Conservation (phyloP, 1,284 basidiomycete genomes). For the Lignosus rhinocerotis region DNA sequence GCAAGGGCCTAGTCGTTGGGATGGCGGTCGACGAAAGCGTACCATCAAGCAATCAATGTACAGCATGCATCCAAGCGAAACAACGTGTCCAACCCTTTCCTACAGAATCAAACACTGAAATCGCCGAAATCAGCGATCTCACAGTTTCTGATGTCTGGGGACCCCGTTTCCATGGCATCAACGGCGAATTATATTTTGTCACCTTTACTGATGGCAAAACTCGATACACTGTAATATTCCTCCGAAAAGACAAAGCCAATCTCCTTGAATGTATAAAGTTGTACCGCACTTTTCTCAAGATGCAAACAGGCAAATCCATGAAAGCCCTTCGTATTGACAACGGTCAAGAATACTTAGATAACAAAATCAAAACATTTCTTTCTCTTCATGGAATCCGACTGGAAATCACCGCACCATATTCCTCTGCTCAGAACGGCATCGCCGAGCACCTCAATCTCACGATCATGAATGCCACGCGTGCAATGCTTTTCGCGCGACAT, state of each 20-base stretch:
- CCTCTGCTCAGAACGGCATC: conserved; percentile 10
- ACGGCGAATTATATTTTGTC: conserved; percentile 28
- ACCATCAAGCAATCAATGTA: conserved; percentile 6
- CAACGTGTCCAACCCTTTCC: neutral
- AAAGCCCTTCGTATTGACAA: conserved; percentile 31
- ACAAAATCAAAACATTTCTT: conserved; percentile 17
- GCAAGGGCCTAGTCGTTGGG: neutral
- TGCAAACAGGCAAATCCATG: conserved; percentile 7
- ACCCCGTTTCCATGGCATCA: conserved; percentile 30
- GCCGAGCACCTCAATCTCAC: neutral
- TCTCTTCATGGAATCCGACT: neutral
- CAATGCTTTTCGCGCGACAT: conserved; percentile 22
- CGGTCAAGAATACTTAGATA: too few relatives aligned
- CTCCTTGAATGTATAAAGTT: conserved; percentile 24
- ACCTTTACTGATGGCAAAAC: conserved; percentile 31
- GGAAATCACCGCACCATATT: neutral
- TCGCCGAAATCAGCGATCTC: conserved; percentile 36
- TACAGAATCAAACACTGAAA: conserved; percentile 17
- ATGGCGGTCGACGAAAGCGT: conserved; percentile 2
- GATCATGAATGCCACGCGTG: neutral
- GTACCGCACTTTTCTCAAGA: conserved; percentile 26
- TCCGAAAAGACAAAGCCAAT: conserved; percentile 28
- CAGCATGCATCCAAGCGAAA: conserved; percentile 2
- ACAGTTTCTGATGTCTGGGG: conserved; percentile 42
- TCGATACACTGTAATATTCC: conserved; percentile 19